These are phyloP conservation scores for Lachancea lanzarotensis DNA, from an alignment of 805 yeast species.

Conservation along the genomic window DNA sequence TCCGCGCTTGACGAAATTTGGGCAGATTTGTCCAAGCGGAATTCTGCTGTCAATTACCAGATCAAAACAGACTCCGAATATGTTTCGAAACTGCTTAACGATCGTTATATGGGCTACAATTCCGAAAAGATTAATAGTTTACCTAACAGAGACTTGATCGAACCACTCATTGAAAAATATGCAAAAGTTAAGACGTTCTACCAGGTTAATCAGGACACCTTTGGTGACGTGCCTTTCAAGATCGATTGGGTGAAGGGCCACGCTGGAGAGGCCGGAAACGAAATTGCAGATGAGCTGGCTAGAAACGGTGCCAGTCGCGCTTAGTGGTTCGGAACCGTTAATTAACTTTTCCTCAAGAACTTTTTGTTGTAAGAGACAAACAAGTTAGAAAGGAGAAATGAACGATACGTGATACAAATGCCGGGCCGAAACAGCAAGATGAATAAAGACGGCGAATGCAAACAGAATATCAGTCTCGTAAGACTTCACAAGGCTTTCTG, in stretches of 20 bases:
- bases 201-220: conserved; percentile 18
- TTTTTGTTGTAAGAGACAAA: too few species aligned
- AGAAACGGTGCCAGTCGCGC: conserved; percentile 48
- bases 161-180: conserved; percentile 39
- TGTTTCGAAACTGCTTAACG: conserved; percentile 46
- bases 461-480: too few species aligned
- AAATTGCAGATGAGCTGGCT: conserved; percentile 70
- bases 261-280: conserved; percentile 62
- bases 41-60: conserved; percentile 26
- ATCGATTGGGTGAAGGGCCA: conserved; percentile 71
- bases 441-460: too few species aligned
- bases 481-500: too few species aligned
- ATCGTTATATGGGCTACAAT: conserved; percentile 51
- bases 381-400: too few species aligned
- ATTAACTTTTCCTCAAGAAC: too few species aligned
- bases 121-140: conserved; percentile 36
- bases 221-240: conserved; percentile 35
- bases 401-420: too few species aligned
- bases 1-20: conserved; percentile 46
- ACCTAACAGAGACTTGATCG: conserved; percentile 27
- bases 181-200: conserved; percentile 36
- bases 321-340: neutral
- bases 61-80: conserved; percentile 71
- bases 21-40: conserved; percentile 15
- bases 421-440: too few species aligned